Conservation (phyloP, 192 early-diverging fungal species). For the Thamnidium elegans region DNA sequence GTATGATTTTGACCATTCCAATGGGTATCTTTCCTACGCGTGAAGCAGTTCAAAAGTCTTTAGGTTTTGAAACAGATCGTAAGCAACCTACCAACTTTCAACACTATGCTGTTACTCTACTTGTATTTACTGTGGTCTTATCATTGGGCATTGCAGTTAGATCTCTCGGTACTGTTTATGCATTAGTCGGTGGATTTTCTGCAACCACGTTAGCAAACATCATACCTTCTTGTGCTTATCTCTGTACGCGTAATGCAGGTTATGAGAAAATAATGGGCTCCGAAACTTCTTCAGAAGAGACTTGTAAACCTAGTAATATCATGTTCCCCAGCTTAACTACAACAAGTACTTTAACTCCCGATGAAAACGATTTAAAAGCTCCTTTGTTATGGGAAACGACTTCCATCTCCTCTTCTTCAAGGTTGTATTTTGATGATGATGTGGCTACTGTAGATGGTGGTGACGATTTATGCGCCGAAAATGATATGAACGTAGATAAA, state of each 20-base stretch:
- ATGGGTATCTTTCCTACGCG: constrained; percentile 47
- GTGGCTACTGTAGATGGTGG: constrained; percentile 16
- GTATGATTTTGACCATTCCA: constrained; percentile 59
- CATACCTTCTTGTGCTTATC: constrained; percentile 41
- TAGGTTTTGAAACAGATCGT: constrained; percentile 39
- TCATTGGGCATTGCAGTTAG: constrained; percentile 33
- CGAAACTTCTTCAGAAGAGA: background rate
- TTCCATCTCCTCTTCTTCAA: constrained; percentile 14
- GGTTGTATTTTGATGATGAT: constrained; percentile 7
- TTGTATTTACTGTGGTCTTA: constrained; percentile 35
- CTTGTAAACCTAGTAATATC: background rate
- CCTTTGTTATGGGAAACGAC: constrained; percentile 6
- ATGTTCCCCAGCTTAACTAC: constrained; percentile 13
- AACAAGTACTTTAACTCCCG: background rate
- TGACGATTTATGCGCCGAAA: background rate
- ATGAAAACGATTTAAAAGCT: constrained; percentile 4
- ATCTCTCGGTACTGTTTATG: constrained; percentile 45
- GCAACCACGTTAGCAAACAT: constrained; percentile 49
- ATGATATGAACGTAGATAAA: background rate
- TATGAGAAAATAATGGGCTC: background rate
- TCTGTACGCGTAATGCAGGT: constrained; percentile 35
- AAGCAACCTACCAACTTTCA: constrained; percentile 34
- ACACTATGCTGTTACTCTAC: constrained; percentile 42
- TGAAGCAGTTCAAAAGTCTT: constrained; percentile 42
- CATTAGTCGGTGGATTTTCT: constrained; percentile 48